Evolutionary conservation across 352 stramenopile genomes (phyloP), one percentile per base, ranked within the genome.

Genomic region (Globisporangium nagaii): DNA sequence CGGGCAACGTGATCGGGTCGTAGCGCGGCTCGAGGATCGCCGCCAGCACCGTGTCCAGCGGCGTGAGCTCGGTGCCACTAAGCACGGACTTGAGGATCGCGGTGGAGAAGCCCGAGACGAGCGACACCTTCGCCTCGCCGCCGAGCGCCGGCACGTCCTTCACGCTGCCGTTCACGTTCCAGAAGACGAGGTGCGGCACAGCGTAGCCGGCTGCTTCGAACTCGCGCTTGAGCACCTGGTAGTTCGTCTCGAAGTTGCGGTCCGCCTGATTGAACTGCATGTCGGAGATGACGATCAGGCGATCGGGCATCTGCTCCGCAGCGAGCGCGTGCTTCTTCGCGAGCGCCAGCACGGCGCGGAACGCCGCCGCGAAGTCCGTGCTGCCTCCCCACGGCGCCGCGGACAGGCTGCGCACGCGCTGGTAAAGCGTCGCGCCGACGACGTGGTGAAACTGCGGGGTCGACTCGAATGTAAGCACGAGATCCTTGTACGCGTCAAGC

Each of bases 221-320:
- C 47, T 75, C 68, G 19, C 36, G 56, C 59, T 71, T 64, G 13
- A 79, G 64, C 53, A 66, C 61, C 24, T 62, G 36, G 56, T 72
- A 74, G 60, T 75, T 78, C 17, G 66, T 74, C 60, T 78, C 62
- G 28, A 68, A 79, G 42, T 69, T 66, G 31, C 20, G 13, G 42
- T 74, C 56, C 0, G 80, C 79, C 8, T 30, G 7, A 59, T 94
- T 56, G 41, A 60, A 60, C 53, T 54, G 53, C 86, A 96, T 95
- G 58, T 93, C 84, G 10, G 76, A 88, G 53, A 96, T 69, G 17
- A 96, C 80, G 41, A 93, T 79, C 20, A 96, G 59, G 1, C 60
- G 63, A 28, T 76, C 49, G 5, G 81, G 86, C 56, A 90, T 76
- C 32, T 87, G 65, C 0, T 84, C 63, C 1, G 28, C 9, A 3